Evolutionary conservation across 1,284 basidiomycete species (phyloP).

Genomic region (Sanghuangporus weigelae): DNA sequence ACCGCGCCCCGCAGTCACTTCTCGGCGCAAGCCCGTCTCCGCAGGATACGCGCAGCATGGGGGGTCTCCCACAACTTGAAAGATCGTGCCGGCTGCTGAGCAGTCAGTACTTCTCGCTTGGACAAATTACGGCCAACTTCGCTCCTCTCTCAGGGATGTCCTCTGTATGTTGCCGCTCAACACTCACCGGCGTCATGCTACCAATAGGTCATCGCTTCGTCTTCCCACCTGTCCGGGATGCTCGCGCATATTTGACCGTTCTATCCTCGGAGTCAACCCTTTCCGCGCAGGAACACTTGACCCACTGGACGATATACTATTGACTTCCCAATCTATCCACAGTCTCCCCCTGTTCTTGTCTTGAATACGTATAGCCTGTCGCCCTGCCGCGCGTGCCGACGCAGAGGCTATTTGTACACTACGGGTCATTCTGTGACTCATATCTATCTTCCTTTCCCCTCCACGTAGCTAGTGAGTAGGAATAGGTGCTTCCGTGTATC

Average conservation of each 20-base stretch:
- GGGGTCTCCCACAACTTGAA: constrained; percentile 1
- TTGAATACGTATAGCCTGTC: neutral
- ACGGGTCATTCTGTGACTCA: neutral
- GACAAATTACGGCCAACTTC: neutral
- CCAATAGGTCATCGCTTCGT: neutral
- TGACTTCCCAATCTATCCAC: neutral
- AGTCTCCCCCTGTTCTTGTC: neutral
- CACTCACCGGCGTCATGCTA: neutral
- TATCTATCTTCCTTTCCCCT: neutral
- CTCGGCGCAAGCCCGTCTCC: neutral
- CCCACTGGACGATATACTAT: neutral
- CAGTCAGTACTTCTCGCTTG: neutral
- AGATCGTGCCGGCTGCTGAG: neutral
- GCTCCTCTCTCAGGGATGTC: neutral
- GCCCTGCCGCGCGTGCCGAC: neutral
- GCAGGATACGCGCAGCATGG: constrained; percentile 1
- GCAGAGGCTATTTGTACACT: neutral
- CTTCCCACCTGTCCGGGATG: neutral
- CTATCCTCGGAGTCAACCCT: neutral
- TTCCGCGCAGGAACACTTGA: neutral
- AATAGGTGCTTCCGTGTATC: neutral
- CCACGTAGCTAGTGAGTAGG: neutral
- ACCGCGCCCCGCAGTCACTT: constrained; percentile 1
- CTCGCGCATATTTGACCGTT: neutral
- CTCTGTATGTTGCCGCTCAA: neutral